phyloP scores from a whole-genome alignment of 345 rosid genomes.

The Kernera saxatilis region DNA sequence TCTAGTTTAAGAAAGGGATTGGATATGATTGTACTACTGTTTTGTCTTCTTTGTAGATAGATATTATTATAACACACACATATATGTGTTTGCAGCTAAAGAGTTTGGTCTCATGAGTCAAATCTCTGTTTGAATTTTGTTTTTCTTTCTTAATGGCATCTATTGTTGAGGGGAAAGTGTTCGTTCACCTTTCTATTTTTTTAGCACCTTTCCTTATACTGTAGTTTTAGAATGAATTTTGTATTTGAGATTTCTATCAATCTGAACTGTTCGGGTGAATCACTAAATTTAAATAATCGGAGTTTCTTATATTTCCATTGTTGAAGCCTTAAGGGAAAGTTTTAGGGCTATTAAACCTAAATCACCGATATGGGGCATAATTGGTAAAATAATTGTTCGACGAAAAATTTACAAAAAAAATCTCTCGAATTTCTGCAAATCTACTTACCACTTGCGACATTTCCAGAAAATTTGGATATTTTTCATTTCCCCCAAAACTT shows the following conservation, averaged over 20 bases:
- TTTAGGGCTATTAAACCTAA: background rate
- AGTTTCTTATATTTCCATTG: background rate
- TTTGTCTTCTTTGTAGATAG: constrained; percentile 28
- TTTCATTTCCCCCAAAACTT: too few relatives aligned
- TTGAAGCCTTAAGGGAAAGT: background rate
- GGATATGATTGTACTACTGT: constrained; percentile 19
- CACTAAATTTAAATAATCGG: background rate
- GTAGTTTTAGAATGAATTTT: background rate
- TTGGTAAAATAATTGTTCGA: background rate
- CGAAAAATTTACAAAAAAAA: too few relatives aligned
- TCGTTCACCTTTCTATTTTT: background rate
- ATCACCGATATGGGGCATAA: too few relatives aligned
- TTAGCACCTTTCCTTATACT: background rate
- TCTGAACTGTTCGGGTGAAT: background rate
- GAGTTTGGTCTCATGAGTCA: constrained; percentile 16
- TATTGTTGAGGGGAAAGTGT: background rate
- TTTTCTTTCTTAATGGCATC: background rate
- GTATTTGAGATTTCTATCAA: background rate
- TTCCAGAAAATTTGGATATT: too few relatives aligned
- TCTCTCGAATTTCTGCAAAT: too few relatives aligned
- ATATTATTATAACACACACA: constrained; percentile 4
- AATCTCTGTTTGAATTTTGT: constrained; percentile 9
- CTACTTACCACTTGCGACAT: too few relatives aligned
- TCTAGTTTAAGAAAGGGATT: constrained; percentile 17
- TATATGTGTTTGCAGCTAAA: background rate